Evolutionary conservation across 1,139 yeast genomes (phyloP).

Genomic region (Zygosaccharomyces sapae): DNA sequence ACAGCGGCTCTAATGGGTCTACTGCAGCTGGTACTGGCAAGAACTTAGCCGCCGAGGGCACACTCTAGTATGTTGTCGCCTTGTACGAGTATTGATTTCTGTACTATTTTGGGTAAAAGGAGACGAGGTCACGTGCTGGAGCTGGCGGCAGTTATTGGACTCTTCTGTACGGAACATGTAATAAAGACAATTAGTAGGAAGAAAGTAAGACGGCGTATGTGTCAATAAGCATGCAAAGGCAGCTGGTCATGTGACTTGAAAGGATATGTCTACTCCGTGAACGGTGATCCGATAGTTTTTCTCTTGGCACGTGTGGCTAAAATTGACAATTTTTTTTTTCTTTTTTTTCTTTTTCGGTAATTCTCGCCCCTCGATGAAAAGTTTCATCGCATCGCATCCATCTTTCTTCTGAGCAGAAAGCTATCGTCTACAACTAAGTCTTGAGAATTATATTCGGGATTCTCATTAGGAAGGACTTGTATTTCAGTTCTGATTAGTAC

Average conservation of each 20-base stretch:
- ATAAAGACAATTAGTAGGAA: too few species aligned
- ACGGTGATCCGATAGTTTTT: not conserved
- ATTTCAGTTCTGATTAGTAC: not conserved
- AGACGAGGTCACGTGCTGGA: not conserved
- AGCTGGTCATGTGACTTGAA: too few species aligned
- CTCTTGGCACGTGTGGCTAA: conserved; percentile 1
- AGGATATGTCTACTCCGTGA: too few species aligned
- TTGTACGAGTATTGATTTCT: not conserved
- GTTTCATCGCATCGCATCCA: too few species aligned
- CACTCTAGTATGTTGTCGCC: not conserved
- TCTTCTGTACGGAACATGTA: too few species aligned
- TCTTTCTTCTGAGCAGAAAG: too few species aligned
- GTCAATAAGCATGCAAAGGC: too few species aligned
- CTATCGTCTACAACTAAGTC: too few species aligned
- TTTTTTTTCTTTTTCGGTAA: not conserved
- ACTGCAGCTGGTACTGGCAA: conserved; percentile 2
- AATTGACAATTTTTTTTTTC: not conserved
- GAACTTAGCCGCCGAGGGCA: conserved; percentile 5
- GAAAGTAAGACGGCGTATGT: too few species aligned
- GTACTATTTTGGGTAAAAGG: not conserved
- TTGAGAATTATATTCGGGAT: too few species aligned
- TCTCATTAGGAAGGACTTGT: not conserved
- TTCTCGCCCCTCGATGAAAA: not conserved
- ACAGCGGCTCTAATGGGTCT: too few species aligned
- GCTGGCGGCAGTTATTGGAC: too few species aligned